Evolutionary conservation across 805 yeast genomes (phyloP), one percentile per base, ranked within the genome.

Genomic region (Cyberlindnera euphorbiae): DNA sequence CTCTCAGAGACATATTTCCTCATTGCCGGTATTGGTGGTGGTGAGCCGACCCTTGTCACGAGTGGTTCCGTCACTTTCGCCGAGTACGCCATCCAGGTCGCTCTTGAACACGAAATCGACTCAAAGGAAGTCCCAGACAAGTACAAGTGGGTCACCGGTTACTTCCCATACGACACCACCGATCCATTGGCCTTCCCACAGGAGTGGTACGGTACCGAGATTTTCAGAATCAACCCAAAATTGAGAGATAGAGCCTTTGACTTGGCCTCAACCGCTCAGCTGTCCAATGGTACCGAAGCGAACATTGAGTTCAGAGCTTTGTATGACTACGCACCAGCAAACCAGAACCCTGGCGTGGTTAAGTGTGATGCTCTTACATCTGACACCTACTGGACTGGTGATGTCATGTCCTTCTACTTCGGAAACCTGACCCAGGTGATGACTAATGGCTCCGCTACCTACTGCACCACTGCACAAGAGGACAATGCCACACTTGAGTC

Each of bases 81-180:
- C 23, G 44, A 41, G 32, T 41, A 41, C 24, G 38, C 41, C 14
- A 36, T 41, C 27, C 44, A 41, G 30, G 44, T 41, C 10, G 44
- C 34, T 12, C 26, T 41, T 4, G 44, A 41, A 33, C 28, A 41
- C 29, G 31, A 41, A 32, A 41, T 41, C 18, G 44, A 41, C 33
- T 36, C 44, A 26, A 33, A 13, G 14, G 44, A 41, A 26, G 44
- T 41, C 8, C 27, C 18, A 6, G 22, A 28, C n/a, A 36, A 31
- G 33, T 41, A 41, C 34, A 36, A 41, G 31, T 41, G 44, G 44
- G 31, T 38, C 29, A 41, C 44, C 7, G 44, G 44, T 12, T 41
- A 41, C 38, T 41, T 36, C 44, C 44, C 44, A 30, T 41, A 30
- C 40, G 44, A 41, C 29, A 41, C 44, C 28, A 24, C 32, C 12